Base-by-base conservation (phyloP, 2,329 filamentous ascomycete species). In the Huntiella moniliformis region DNA sequence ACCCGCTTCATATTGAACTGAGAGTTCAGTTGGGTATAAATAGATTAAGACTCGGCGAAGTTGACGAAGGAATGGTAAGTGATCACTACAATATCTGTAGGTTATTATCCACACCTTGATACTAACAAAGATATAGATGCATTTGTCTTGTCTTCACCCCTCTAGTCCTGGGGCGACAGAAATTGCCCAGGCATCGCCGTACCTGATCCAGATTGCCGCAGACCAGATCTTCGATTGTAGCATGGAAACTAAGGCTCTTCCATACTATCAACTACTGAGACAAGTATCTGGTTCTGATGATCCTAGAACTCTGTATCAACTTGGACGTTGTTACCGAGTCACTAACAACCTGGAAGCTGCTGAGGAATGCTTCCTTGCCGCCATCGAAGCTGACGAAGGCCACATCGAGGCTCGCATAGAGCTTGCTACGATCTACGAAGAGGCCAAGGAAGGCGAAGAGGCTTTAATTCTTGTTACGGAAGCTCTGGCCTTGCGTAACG, bases 351-450 rank as follows among this genome's bases (percentile, higher is more conserved):
- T 74, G 15, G 67, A 74, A 31, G 74, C 80, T 34, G 86, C 87
- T 0, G 79, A 88, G 55, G 76, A 82, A 52, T 82, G 76, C 56
- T 91, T 87, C 54, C 70, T 84, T 17, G 74, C 74, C 2, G 75
- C 87, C 8, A 75, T 85, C 34, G 74, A 84, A 44, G 70, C 76
- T 49, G 81, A 92, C 51, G 66, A 77, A 38, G 67, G 74, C 36
- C 77, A 80, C 48, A 76, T 88, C 41, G 79, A 86, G 51, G 82
- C 84, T 35, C 78, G 84, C 35, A 75, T 82, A 28, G 75, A 84
- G 54, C 67, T 95, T 7, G 84, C 84, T 10, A 86, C 82, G 54
- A 74, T 95, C 59, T 94, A 92, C 56, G 84, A 92, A 57, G 75
- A 71, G 51, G 71, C 72, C 38, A 77, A 77, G 51, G 74, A 79